Evolutionary conservation across 2,329 filamentous ascomycete species (phyloP), one percentile per base, ranked within the genome.

Genomic region (Pseudogymnoascus sp.): DNA sequence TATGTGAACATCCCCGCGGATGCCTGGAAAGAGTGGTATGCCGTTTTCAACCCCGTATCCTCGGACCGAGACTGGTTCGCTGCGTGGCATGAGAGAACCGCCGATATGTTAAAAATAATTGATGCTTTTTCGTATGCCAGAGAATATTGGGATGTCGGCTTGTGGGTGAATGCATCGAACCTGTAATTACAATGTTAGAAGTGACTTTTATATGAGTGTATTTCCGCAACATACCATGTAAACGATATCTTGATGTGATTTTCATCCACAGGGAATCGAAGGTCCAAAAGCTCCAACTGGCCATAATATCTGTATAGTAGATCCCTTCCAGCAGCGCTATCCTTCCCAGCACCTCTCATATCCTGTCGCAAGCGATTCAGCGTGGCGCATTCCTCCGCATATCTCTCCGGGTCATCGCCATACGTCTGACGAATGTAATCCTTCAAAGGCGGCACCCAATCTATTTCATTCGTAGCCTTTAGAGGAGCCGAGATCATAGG

Each of bases 1-100:
- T 99, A 99, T 62, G 93, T 97, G 76, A 97, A 99, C 95, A 99
- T 99, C 78, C 95, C 95, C 8, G 95, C 95, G 6, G 93, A 93
- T 42, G 95, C 95, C 76, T 99, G 95, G 78, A 97, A 97, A 18
- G 93, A 97, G 76, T 99, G 93, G 74, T 97, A 99, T 16, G 95
- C 91, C 12, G 92, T 93, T 79, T 99, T 99, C 74, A 97, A 84
- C 36, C 93, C 93, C 5, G 89, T 84, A 73, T 99, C 95, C 73
- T 97, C 93, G 67, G 90, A 89, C 60, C 95, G 87, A 69, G 95
- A 93, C 77, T 99, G 96, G 73, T 90, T 84, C 47, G 93, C 92
- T 66, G 93, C 95, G 81, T 99, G 91, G 73, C 93, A 97, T 62
- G 93, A 97, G 18, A 99, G 83, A 26, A 97, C 93, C 69, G 95